A percentile compares a stretch with the other conserved stretches of the same genome.
These are phyloP conservation scores for Lipomyces yamanashiensis DNA, from an alignment of 805 yeast species.

Conservation along the genomic window DNA sequence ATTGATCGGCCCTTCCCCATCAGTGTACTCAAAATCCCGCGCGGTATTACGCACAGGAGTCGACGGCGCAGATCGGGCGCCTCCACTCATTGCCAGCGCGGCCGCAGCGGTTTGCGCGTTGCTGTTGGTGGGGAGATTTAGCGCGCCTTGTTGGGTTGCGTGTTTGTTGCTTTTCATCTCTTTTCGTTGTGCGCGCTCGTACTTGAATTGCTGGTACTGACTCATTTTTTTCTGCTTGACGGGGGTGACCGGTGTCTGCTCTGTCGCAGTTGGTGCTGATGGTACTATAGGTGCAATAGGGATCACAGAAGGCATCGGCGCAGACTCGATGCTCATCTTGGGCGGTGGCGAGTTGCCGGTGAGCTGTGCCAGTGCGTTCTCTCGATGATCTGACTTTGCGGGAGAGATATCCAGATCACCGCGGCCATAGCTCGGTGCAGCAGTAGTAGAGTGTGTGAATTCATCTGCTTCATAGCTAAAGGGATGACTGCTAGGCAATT, in stretches of 20 bases:
- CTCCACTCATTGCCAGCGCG: constrained; percentile 25
- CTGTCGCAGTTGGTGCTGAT: neutral
- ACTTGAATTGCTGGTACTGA: constrained; percentile 27
- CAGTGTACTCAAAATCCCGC: neutral
- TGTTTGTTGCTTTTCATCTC: constrained; percentile 67
- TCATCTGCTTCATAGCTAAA: constrained; percentile 7
- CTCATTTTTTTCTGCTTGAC: constrained; percentile 18
- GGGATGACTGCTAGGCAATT: constrained; percentile 10
- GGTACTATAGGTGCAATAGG: neutral
- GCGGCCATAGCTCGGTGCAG: neutral
- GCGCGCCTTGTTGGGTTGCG: constrained; percentile 66
- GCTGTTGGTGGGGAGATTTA: constrained; percentile 60
- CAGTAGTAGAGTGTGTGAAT: neutral
- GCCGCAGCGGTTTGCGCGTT: constrained; percentile 75
- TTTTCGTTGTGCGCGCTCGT: constrained; percentile 21
- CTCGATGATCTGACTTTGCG: constrained; percentile 3
- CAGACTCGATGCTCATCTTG: neutral
- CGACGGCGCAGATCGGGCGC: neutral
- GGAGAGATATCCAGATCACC: neutral
- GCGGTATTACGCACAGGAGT: constrained; percentile 4
- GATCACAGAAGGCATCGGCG: neutral
- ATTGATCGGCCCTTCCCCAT: neutral
- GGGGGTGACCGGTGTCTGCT: constrained; percentile 11
- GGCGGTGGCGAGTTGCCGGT: neutral
- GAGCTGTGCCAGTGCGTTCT: neutral